Base-by-base conservation (phyloP, 148 eudicot species). In the Mesembryanthemum crystallinum region DNA sequence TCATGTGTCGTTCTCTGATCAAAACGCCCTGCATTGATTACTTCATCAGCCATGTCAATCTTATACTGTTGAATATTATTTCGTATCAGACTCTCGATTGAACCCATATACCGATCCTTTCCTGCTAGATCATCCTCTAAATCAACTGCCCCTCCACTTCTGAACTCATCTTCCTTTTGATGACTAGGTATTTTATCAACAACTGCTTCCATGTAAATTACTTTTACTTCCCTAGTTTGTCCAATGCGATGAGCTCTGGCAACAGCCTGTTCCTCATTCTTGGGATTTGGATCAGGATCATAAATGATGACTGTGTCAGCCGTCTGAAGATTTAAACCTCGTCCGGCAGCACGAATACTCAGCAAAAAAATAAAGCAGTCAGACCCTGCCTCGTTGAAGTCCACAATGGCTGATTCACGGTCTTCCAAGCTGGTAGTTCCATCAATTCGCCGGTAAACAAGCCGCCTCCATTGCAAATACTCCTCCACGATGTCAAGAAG, bases 11-110 rank as follows among this genome's bases (percentile, higher is more conserved):
- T 95, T 79, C 94, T 87, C 81, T 95, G 99, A 85, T 95, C 99
- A 88, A 95, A 95, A 64, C 99, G 89, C 68, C 99, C 99, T 35
- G 99, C 99, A 85, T 95, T 95, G 71, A 95, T 95, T 57, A 95
- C 99, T 84, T 95, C 99, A 82, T 95, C 99, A 23, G 99, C 99
- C 99, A 95, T 95, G 67, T 95, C 97, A 82, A 95, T 95, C 87
- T 95, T 95, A 78, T 92, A 95, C 75, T 95, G 99, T 77, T 95
- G 99, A 75, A 95, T 95, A 76, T 95, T 95, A 71, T 92, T 95
- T 70, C 99, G 81, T 69, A 95, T 95, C 15, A 95, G 88, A 73
- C 99, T 88, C 79, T 95, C 99, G 75, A 95, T 95, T 27, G 99
- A 92, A 67, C 97, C 99, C 73, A 90, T 86, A 85, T 95, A 95